phyloP scores from a whole-genome alignment of 495 filamentous ascomycete species.

The Xylaria acuta region DNA sequence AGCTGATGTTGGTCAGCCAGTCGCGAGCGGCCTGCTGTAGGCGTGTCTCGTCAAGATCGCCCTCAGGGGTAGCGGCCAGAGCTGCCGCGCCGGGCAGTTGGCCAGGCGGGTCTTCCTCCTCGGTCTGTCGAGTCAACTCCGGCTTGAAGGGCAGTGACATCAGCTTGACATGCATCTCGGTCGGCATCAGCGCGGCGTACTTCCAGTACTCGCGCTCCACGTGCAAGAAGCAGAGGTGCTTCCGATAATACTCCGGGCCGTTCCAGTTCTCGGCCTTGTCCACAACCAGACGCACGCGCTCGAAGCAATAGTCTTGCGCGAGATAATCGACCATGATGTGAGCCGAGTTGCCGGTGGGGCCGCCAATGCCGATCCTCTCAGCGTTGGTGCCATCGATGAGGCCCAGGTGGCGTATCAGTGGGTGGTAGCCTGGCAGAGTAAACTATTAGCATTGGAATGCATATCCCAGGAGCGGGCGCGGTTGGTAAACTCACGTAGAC shows the following conservation, averaged over 20 bases:
- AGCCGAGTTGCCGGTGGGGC: not conserved
- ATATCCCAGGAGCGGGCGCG: not conserved
- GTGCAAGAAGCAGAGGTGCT: slow-evolving; percentile 15
- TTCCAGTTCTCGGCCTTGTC: slow-evolving; percentile 14
- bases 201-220: slow-evolving; percentile 18
- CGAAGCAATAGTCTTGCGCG: slow-evolving; percentile 18
- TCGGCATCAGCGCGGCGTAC: slow-evolving; percentile 16
- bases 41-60: not conserved
- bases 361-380: slow-evolving; percentile 12
- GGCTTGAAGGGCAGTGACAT: slow-evolving; percentile 24
- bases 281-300: slow-evolving; percentile 21
- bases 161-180: slow-evolving; percentile 7
- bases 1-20: slow-evolving; percentile 17
- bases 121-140: slow-evolving; percentile 18
- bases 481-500: slow-evolving; percentile 31
- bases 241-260: slow-evolving; percentile 19
- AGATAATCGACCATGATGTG: slow-evolving; percentile 25
- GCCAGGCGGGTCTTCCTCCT: not conserved
- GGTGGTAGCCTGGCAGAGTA: slow-evolving; percentile 11
- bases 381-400: slow-evolving; percentile 15
- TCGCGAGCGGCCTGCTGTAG: slow-evolving; percentile 17
- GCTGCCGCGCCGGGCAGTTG: slow-evolving; percentile 1
- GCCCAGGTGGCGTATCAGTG: slow-evolving; percentile 19
- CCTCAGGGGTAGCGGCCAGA: not conserved
- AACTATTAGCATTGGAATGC: not conserved